These are phyloP conservation scores for Ophiosphaerella narmari DNA, from an alignment of 2,329 filamentous ascomycete species.

Conservation along the genomic window DNA sequence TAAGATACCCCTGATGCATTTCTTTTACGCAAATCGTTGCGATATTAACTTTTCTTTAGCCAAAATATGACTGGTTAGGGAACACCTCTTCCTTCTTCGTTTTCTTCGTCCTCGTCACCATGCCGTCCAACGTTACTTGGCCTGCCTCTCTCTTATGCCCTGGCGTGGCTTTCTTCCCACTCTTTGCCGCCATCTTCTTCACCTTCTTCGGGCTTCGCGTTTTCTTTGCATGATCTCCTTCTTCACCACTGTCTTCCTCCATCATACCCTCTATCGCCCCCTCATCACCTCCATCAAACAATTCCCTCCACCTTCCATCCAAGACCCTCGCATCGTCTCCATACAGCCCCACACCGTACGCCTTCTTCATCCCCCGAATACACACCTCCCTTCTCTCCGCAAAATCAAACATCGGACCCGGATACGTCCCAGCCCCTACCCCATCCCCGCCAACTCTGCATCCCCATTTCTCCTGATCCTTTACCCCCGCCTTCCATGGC, in stretches of 20 bases:
- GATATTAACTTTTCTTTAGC: slow-evolving; percentile 1
- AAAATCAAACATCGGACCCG: slow-evolving; percentile 81
- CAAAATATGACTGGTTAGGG: slow-evolving; percentile 19
- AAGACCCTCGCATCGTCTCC: slow-evolving; percentile 66
- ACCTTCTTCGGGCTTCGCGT: slow-evolving; percentile 14
- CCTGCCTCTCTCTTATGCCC: slow-evolving; percentile 62
- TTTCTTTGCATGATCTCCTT: slow-evolving; percentile 12
- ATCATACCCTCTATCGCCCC: slow-evolving; percentile 52
- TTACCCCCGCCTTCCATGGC: slow-evolving; percentile 73
- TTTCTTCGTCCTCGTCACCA: slow-evolving; percentile 40
- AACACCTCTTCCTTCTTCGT: slow-evolving; percentile 31
- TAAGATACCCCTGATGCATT: not conserved
- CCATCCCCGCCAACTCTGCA: slow-evolving; percentile 61
- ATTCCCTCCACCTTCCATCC: slow-evolving; percentile 62
- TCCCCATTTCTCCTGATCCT: slow-evolving; percentile 70
- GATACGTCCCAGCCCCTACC: slow-evolving; percentile 55
- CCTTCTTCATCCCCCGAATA: slow-evolving; percentile 70
- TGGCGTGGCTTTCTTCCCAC: slow-evolving; percentile 46
- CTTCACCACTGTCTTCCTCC: slow-evolving; percentile 31
- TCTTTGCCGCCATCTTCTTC: slow-evolving; percentile 55
- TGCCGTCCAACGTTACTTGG: slow-evolving; percentile 50
- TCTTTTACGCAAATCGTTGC: no score
- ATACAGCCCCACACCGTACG: slow-evolving; percentile 67
- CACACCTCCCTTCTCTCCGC: slow-evolving; percentile 64
- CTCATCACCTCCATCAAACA: slow-evolving; percentile 54